Base-by-base conservation (phyloP, 1,284 basidiomycete genomes). In the Austroboletus niveus region DNA sequence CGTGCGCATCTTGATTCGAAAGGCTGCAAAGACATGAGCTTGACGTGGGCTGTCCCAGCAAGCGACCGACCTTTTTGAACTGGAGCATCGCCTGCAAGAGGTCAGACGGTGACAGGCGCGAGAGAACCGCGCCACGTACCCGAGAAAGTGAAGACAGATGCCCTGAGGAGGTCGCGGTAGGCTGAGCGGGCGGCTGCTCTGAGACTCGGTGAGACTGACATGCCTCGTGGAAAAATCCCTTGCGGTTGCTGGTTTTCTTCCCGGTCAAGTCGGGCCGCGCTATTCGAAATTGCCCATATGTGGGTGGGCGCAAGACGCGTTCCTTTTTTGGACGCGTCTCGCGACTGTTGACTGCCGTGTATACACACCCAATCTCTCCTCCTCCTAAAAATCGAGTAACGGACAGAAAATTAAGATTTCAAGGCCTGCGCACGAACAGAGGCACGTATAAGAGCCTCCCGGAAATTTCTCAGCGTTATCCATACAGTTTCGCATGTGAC, bases 121-220 rank as follows among this genome's bases (percentile, higher is more conserved):
- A 30, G 22, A 47, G 49, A 41, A 11, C 12, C 17, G 20, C 12
- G 14, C 2, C 0, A 3, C 57, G 47, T 55, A 84, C 86, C 88
- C 54, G 75, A 54, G 64, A 92, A 92, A 0, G 87, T 90, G 14
- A 69, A 60, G 3, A 79, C 69, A 1, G 87, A 80, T 2, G 86
- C 83, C 41, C 88, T 75, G 57, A 83, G 80, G 2, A 89, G 71
- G 57, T 79, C 73, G 24, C 89, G 77, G 62, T 92, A 92, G 11
- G 85, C 86, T 44, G 88, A 76, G 44, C 88, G 81, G 34, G 84
- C 86, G 15, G 80, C 75, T 27, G 76, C 75, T 59, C 63, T 72
- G 27, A 82, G 70, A 22, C 70, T 63, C 4, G 72, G 67, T 22
- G 77, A 65, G 49, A 80, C 67, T 17, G 78, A 69, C 79, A 81